Conservation (phyloP, 1,139 yeast genomes). For the Taphrina betulina region DNA sequence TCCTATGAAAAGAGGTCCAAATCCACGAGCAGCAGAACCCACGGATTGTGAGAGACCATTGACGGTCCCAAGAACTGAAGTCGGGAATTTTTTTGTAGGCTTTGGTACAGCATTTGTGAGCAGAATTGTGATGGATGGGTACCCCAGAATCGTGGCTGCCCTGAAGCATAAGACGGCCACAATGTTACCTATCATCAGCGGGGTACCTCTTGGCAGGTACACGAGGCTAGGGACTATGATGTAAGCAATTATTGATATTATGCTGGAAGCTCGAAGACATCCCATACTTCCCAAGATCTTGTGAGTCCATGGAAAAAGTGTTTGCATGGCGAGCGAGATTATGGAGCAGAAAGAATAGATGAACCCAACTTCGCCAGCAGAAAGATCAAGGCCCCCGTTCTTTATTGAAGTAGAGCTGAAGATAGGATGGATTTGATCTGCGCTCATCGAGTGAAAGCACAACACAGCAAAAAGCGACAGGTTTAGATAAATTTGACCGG, state of each 20-base stretch:
- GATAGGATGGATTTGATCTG: slow-evolving; percentile 4
- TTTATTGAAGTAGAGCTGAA: background rate
- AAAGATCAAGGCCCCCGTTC: background rate
- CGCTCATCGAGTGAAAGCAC: background rate
- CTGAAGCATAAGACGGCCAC: background rate
- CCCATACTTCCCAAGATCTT: background rate
- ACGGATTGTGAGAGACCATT: slow-evolving; percentile 8
- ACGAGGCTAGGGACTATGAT: slow-evolving; percentile 1
- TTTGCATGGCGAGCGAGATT: background rate
- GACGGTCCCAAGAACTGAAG: slow-evolving; percentile 7
- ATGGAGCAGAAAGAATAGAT: background rate
- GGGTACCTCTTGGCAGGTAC: background rate
- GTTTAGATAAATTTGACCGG: background rate
- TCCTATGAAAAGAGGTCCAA: slow-evolving; percentile 6
- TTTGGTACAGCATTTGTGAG: slow-evolving; percentile 10
- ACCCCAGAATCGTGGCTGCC: slow-evolving; percentile 1
- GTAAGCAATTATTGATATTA: background rate
- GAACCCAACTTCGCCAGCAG: background rate
- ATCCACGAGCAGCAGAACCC: background rate
- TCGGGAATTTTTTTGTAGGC: background rate
- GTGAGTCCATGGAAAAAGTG: background rate
- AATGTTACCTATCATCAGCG: background rate
- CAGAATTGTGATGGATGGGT: background rate
- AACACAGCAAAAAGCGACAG: slow-evolving; percentile 1
- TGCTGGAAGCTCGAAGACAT: background rate